Evolutionary conservation across 768 basidiomycete genomes (phyloP).

Genomic region (Cytidiella melzeri): DNA sequence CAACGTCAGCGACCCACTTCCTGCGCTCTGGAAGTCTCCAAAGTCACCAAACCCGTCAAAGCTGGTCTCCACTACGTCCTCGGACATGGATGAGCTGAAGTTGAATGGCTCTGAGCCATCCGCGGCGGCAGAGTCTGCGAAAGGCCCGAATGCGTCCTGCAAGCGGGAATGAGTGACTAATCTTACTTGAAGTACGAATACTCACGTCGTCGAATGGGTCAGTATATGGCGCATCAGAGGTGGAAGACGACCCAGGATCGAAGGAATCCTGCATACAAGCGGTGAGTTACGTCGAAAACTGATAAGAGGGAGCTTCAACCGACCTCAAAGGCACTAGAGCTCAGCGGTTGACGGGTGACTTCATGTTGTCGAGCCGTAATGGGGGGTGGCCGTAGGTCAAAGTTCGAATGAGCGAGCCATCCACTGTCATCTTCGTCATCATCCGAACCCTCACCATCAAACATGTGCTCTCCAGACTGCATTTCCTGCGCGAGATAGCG

Average conservation of each 20-base stretch:
- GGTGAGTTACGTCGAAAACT: neutral
- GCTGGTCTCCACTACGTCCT: constrained; percentile 52
- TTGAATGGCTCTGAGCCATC: constrained; percentile 50
- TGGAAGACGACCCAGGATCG: constrained; percentile 13
- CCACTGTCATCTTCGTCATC: constrained; percentile 69
- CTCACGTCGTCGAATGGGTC: constrained; percentile 41
- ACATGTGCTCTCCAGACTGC: constrained; percentile 52
- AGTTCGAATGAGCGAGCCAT: constrained; percentile 77
- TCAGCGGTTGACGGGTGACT: constrained; percentile 26
- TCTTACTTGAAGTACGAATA: constrained; percentile 7
- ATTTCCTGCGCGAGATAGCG: constrained; percentile 75
- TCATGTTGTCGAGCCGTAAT: constrained; percentile 20
- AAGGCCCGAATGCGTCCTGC: constrained; percentile 49
- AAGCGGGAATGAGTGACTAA: neutral
- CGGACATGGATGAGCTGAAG: constrained; percentile 43
- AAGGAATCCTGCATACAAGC: constrained; percentile 25
- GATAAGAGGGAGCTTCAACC: neutral
- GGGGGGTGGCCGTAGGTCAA: constrained; percentile 33
- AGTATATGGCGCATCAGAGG: constrained; percentile 15
- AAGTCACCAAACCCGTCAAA: constrained; percentile 64
- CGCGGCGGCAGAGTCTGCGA: constrained; percentile 57
- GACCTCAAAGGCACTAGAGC: constrained; percentile 26
- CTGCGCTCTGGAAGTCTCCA: constrained; percentile 66
- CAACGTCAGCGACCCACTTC: constrained; percentile 38
- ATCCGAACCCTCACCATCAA: constrained; percentile 45